Evolutionary conservation across 768 basidiomycete genomes (phyloP), one percentile per base, ranked within the genome.

Genomic region (Trametes elegans): DNA sequence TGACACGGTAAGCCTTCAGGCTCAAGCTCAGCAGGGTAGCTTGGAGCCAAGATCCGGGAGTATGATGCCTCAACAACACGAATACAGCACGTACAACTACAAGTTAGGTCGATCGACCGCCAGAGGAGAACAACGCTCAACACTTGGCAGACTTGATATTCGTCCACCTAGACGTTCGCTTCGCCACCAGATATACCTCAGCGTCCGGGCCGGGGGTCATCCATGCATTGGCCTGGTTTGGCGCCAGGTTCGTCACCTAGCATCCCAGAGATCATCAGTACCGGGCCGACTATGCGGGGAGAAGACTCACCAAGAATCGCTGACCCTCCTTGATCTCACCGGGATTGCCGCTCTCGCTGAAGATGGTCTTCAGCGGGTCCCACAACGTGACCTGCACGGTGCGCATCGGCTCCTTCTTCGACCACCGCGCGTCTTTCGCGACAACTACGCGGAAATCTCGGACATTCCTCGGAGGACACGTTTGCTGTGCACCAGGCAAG

Each of bases 351-450:
- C 76, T 80, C 58, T 88, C 85, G 21, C 73, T 72, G n/a, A 74
- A 62, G 0, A 71, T 73, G 24, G 88, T 55, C 11, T 72, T 73
- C 3, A 81, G 70, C 2, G 81, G 85, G 63, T 95, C 90, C 91
- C 91, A 94, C 3, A 95, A 79, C 0, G 88, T 94, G 49, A 98
- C 61, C 66, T 90, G 88, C 0, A 85, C 93, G 1, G 71, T 76
- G 45, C 90, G 79, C 55, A 79, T 73, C 7, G 80, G 73, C 0
- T 78, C 76, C 47, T 78, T 73, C 56, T 78, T 76, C 0, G 65
- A 60, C 24, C 82, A 85, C 31, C 76, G 74, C 16, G 82, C 79
- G 64, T 90, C 94, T 59, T 80, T 73, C 14, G 87, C 77, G 13
- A 84, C 73, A 14, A 93, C 65, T 5, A 95, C 82, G 38, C 91